Conservation (phyloP, 139 green algal species). For the Coelastrella sp. region DNA sequence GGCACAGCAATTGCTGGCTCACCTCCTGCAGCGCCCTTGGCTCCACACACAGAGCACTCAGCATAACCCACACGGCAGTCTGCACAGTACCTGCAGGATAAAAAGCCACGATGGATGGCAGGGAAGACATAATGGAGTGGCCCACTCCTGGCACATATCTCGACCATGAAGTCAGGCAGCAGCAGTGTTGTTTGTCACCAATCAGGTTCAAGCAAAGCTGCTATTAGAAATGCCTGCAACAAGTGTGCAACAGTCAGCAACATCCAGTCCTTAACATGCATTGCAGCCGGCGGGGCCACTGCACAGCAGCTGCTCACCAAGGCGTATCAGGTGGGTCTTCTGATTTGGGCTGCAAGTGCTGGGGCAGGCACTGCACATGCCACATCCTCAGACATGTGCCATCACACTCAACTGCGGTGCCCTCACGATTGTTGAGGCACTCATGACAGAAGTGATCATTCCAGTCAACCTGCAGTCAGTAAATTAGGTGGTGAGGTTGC, state of each 20-base stretch:
- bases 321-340: conserved; percentile 31
- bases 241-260: too few species aligned
- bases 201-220: too few species aligned
- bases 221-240: too few species aligned
- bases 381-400: conserved; percentile 42
- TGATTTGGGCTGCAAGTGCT: background rate
- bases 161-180: too few species aligned
- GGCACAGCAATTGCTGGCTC: background rate
- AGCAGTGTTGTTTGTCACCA: too few species aligned
- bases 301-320: background rate
- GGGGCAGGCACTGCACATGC: conserved; percentile 31
- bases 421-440: conserved; percentile 30
- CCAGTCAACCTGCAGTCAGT: conserved; percentile 31
- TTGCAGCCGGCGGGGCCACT: too few species aligned
- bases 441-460: conserved; percentile 37
- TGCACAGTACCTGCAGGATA: conserved; percentile 27
- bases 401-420: conserved; percentile 37
- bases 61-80: conserved; percentile 2
- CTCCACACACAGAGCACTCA: conserved; percentile 24
- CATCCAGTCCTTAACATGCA: too few species aligned
- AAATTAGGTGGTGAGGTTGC: background rate
- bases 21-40: conserved; percentile 26
- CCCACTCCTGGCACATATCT: too few species aligned
- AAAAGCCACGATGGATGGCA: background rate
- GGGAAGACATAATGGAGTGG: too few species aligned